Conservation (phyloP, 2,329 filamentous ascomycete species). For the Capronia coronata region DNA sequence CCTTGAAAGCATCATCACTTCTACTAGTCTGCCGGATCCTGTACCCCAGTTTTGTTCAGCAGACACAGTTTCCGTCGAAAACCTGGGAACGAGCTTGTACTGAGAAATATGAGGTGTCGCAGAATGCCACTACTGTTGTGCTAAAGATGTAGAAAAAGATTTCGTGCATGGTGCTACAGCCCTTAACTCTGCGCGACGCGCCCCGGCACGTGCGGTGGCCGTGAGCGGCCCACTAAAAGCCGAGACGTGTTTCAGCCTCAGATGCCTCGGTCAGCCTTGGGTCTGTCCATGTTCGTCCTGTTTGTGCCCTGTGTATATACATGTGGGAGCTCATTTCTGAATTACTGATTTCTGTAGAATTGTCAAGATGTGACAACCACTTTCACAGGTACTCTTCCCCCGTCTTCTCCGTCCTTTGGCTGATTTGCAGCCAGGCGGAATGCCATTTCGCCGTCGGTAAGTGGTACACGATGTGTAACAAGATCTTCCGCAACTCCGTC, state of each 20-base stretch:
- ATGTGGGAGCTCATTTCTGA: no score
- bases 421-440: constrained; percentile 42
- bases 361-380: constrained; percentile 37
- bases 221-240: neutral
- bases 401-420: constrained; percentile 46
- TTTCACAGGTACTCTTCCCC: constrained; percentile 49
- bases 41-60: no score
- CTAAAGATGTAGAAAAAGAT: no score
- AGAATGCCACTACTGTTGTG: no score
- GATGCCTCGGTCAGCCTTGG: no score
- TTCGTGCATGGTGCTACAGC: no score
- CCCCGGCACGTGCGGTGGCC: neutral
- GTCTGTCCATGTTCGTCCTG: neutral
- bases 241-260: neutral
- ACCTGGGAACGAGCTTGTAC: no score
- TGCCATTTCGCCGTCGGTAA: constrained; percentile 46
- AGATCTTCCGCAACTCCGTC: constrained; percentile 46
- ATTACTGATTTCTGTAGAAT: neutral
- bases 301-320: no score
- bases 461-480: constrained; percentile 47
- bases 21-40: no score
- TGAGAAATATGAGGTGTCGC: no score
- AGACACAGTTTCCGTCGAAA: no score
- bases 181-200: neutral
- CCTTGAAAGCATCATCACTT: no score